Evolutionary conservation across 768 basidiomycete species (phyloP).

Genomic region (Rhodotorula kratochvilovae): DNA sequence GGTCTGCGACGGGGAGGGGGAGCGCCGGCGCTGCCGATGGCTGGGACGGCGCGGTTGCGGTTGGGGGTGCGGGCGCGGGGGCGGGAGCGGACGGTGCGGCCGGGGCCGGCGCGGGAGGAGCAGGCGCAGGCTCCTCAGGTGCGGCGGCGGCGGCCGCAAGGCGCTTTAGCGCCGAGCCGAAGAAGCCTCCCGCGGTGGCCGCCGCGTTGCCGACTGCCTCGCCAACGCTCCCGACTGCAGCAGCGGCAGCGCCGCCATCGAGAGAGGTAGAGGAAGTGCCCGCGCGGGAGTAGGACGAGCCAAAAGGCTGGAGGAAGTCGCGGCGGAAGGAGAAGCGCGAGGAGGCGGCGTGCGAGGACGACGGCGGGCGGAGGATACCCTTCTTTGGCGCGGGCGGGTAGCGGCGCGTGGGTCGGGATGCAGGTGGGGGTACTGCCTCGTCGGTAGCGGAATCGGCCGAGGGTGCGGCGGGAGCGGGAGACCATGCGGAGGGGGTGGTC

Average conservation of each 20-base stretch:
- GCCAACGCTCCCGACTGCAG: conserved; percentile 2
- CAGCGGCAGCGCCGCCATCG: conserved; percentile 3
- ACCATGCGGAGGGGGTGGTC: no score
- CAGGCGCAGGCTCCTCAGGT: neutral
- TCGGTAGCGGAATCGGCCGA: no score
- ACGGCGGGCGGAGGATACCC: conserved; percentile 38
- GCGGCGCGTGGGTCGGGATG: neutral
- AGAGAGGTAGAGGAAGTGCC: neutral
- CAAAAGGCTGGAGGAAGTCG: conserved; percentile 39
- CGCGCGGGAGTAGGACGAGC: conserved; percentile 1
- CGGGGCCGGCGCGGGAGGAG: neutral
- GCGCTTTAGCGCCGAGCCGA: conserved; percentile 25
- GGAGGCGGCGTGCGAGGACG: conserved; percentile 19
- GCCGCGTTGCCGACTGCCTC: conserved; percentile 20
- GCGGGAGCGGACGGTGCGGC: conserved; percentile 4
- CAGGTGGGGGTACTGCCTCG: neutral
- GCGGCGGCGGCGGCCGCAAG: conserved; percentile 9
- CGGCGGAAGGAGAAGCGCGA: conserved; percentile 40
- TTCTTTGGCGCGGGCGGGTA: conserved; percentile 24
- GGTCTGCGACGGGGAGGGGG: conserved; percentile 51
- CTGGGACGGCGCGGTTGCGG: neutral
- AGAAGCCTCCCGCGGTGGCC: conserved; percentile 18
- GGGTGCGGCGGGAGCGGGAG: no score
- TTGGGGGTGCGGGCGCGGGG: neutral
- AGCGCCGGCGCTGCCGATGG: neutral